phyloP scores from a whole-genome alignment of 257 asterid species.

The Nicotiana noctiflora region DNA sequence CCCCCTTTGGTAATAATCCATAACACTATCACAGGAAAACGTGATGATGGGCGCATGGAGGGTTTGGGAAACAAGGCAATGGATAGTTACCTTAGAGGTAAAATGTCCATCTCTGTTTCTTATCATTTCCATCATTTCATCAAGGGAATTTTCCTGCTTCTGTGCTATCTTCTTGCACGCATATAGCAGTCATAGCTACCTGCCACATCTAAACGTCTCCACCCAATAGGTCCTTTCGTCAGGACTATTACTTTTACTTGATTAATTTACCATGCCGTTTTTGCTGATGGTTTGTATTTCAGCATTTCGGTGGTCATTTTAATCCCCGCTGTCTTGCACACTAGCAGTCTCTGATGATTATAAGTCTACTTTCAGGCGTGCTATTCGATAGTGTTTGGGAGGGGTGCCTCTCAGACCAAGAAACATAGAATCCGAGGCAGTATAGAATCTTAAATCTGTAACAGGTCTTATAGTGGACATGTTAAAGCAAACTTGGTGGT shows the following conservation, averaged over 20 bases:
- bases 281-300: not conserved
- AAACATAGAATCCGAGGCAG: not conserved
- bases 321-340: not conserved
- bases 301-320: not conserved
- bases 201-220: not conserved
- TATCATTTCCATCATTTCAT: slow-evolving; percentile 24
- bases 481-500: not conserved
- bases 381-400: not conserved
- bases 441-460: not conserved
- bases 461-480: not conserved
- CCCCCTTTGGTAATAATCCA: slow-evolving; percentile 89
- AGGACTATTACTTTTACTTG: not conserved
- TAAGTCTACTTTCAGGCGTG: not conserved
- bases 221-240: not conserved
- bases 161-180: not conserved
- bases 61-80: slow-evolving; percentile 95
- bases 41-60: slow-evolving; percentile 87
- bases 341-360: not conserved
- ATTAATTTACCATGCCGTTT: not conserved
- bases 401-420: not conserved
- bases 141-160: slow-evolving; percentile 15
- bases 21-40: slow-evolving; percentile 78
- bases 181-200: not conserved
- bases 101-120: slow-evolving; percentile 22
- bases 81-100: slow-evolving; percentile 96